These are phyloP conservation scores for Colletotrichum zoysiae DNA, from an alignment of 2,329 filamentous ascomycete genomes.

Conservation along the genomic window DNA sequence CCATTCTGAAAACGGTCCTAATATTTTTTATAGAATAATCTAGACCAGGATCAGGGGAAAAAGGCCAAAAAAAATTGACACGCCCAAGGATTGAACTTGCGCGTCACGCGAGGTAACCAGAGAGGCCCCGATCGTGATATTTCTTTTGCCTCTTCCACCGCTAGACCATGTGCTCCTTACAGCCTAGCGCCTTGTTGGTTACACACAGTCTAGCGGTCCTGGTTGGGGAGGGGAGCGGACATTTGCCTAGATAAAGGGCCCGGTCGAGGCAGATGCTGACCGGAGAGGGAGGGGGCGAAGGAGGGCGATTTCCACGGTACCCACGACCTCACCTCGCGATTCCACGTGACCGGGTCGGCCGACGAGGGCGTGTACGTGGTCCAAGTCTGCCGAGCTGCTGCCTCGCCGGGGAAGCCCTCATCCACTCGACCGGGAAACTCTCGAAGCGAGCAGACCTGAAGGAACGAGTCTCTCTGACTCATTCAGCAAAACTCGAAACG, in stretches of 20 bases:
- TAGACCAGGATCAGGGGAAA: too few relatives aligned
- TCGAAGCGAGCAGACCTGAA: neutral
- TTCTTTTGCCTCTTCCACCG: conserved; percentile 13
- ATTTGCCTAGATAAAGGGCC: neutral
- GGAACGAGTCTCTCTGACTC: neutral
- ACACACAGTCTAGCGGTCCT: neutral
- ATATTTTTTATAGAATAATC: neutral
- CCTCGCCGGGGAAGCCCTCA: neutral
- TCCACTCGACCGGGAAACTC: neutral
- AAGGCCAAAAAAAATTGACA: neutral
- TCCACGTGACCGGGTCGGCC: neutral
- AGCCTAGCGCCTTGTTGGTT: neutral
- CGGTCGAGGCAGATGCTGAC: neutral
- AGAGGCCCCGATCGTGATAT: conserved; percentile 16
- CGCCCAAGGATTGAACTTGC: conserved; percentile 13
- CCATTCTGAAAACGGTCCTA: neutral
- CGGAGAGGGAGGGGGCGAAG: neutral
- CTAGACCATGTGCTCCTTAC: neutral
- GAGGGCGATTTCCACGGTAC: neutral
- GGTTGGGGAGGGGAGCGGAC: neutral
- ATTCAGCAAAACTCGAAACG: neutral
- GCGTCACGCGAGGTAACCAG: conserved; percentile 22
- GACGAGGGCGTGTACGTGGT: neutral
- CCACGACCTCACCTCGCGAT: neutral
- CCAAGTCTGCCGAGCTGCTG: neutral